Base-by-base conservation (phyloP, 2,329 filamentous ascomycete species). In the Aphanocladium album region DNA sequence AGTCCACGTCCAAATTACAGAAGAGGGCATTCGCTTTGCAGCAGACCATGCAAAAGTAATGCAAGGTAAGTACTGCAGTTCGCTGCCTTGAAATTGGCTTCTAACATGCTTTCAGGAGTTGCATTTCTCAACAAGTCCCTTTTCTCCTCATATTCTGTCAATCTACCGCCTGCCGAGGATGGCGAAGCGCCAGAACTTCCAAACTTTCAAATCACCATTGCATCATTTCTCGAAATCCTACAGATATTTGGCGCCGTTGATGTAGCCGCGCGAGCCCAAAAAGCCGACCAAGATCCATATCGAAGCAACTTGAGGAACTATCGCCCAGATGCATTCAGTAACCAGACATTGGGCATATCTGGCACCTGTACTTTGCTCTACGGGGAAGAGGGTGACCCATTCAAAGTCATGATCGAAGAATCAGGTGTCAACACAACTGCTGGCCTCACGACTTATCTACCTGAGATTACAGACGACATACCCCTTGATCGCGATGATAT, bases 211-310 rank as follows among this genome's bases (percentile, higher is more conserved):
- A 88, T 98, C 65, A 95, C 92, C 2, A 83, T 99, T 9, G 82
- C 88, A 5, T 90, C 93, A 19, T 83, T 99, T 3, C 84, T 99
- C 57, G 95, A 98, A 76, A 96, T 93, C 0, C 82, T 99, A 8
- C 93, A 97, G 70, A 98, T 99, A 54, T 96, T 99, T 69, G 91
- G 91, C 54, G 86, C 93, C n/a, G 84, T 93, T 50, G 89, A 90
- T 65, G 80, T 86, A 16, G 78, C 84, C 6, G 79, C 78, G 45
- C 82, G 83, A 64, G 77, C 82, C 53, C 79, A 82, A 55, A 86
- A 82, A 67, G 77, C 81, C 7, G 85, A 87, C 14, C 76, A 81
- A 62, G 85, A 88, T 64, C 77, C 79, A 1, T 87, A 86, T 67
- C 81, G 80, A 63, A 85, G 83, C 72, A 86, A 85, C 66, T 73